Evolutionary conservation across 768 basidiomycete species (phyloP).

Genomic region (Chalciporus sphaerocephalus): DNA sequence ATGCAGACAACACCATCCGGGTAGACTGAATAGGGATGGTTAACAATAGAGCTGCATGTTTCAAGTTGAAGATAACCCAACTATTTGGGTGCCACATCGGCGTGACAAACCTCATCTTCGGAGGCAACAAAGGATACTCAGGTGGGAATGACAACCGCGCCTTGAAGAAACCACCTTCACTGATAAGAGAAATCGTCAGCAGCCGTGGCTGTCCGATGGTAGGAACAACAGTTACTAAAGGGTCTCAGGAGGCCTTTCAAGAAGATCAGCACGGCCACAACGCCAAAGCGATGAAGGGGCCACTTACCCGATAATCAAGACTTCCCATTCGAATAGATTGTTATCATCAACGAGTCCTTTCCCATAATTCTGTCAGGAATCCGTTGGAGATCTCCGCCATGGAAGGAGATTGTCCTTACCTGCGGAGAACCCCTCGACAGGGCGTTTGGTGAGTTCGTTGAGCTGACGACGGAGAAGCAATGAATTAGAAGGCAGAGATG

Average conservation of each 20-base stretch:
- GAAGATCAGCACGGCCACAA: constrained; percentile 15
- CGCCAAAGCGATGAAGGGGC: constrained; percentile 10
- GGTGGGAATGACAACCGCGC: constrained; percentile 84
- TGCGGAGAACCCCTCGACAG: constrained; percentile 96
- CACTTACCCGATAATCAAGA: constrained; percentile 87
- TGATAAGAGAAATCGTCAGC: constrained; percentile 29
- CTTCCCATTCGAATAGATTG: constrained; percentile 95
- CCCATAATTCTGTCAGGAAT: constrained; percentile 32
- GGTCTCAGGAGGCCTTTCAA: constrained; percentile 79
- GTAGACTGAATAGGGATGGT: constrained; percentile 60
- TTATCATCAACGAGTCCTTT: constrained; percentile 89
- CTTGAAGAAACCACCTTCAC: constrained; percentile 96
- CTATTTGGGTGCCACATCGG: constrained; percentile 99
- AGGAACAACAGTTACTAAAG: constrained; percentile 62
- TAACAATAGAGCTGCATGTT: neutral
- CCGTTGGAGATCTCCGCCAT: constrained; percentile 31
- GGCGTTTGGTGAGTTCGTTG: constrained; percentile 82
- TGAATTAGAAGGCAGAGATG: constrained; percentile 34
- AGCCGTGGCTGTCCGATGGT: neutral
- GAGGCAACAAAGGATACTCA: constrained; percentile 87
- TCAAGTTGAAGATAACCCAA: constrained; percentile 36
- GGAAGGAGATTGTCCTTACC: constrained; percentile 42
- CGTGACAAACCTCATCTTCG: constrained; percentile 94
- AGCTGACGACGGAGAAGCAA: constrained; percentile 78
- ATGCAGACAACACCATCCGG: constrained; percentile 91